phyloP scores from a whole-genome alignment of 192 early-diverging fungal genomes.

The Geosiphon pyriformis region DNA sequence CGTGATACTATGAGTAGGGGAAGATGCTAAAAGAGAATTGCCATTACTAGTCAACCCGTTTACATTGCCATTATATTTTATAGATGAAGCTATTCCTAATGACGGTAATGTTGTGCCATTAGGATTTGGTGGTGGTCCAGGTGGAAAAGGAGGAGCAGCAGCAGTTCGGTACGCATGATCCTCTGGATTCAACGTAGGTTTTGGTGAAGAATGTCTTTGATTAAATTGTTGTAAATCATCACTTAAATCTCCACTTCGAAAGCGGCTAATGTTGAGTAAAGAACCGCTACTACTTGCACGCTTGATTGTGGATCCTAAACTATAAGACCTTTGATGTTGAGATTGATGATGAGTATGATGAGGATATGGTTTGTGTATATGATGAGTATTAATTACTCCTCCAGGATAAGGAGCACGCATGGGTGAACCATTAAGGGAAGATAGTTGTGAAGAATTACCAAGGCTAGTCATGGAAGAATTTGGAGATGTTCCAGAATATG shows the following conservation, averaged over 20 bases:
- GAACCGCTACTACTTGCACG: slow-evolving; percentile 22
- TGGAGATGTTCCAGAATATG: slow-evolving; percentile 16
- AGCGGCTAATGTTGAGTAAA: slow-evolving; percentile 18
- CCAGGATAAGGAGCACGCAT: slow-evolving; percentile 25
- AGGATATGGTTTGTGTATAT: slow-evolving; percentile 17
- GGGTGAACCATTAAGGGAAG: slow-evolving; percentile 23
- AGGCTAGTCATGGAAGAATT: slow-evolving; percentile 19
- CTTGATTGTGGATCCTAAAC: slow-evolving; percentile 20
- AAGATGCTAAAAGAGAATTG: not conserved
- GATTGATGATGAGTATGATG: slow-evolving; percentile 19
- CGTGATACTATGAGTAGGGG: slow-evolving; percentile 11
- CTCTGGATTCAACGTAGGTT: slow-evolving; percentile 11
- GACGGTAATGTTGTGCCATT: slow-evolving; percentile 17
- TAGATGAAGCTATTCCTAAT: slow-evolving; percentile 20
- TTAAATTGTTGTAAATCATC: slow-evolving; percentile 17
- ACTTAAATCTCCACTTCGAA: slow-evolving; percentile 12
- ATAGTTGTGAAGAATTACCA: not conserved
- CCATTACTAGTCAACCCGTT: not conserved
- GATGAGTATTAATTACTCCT: slow-evolving; percentile 27
- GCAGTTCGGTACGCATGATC: slow-evolving; percentile 20
- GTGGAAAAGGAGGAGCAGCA: not conserved
- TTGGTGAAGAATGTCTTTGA: slow-evolving; percentile 15
- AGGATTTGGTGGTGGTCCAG: not conserved
- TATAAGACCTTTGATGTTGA: slow-evolving; percentile 25
- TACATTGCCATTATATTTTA: not conserved